Base-by-base conservation (phyloP, 139 green algal species). In the Chlamydomonas eustigma region DNA sequence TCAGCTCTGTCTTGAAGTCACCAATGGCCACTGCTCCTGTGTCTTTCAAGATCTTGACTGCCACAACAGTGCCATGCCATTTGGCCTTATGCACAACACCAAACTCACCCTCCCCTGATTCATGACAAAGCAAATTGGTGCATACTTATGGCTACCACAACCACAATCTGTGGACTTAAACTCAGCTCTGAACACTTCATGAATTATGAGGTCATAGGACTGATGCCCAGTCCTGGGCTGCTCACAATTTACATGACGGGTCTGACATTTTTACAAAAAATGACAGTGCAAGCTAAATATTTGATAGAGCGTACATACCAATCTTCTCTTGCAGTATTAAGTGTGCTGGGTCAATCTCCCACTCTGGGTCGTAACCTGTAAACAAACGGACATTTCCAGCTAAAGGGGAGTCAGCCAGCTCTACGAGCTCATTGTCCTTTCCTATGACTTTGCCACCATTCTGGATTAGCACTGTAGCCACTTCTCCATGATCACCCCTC, bases 31-130 rank as follows among this genome's bases (percentile, higher is more conserved):
- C 90, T 4, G 87, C 84, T 24, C 81, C 85, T 8, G 83, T 90
- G 39, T 88, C 83, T 69, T 97, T 97, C 5, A 97, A 79, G 51
- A 96, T 88, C 80, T 97, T 97, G 37, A 92, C 93, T 0, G 93
- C 93, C 25, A 97, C 91, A 2, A 88, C 37, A 0, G 91, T 95
- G 76, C 91, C 81, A 38, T 82, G 70, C 84, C 84, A 91, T 37
- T 79, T 71, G 1, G 85, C 87, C 67, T 84, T 90, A 85, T 95
- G 89, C 52, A 97, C 93, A 28, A 92, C 81, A 31, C 93, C 93
- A 86, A 97, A 97, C 83, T 97, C 92, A 33, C 93, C 93, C 83
- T 90, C 87, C 52, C 93, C 85, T 78, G n/a, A n/a, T n/a, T n/a
- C n/a, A n/a, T n/a, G n/a, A n/a, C n/a, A n/a, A n/a, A n/a, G n/a